Conservation (phyloP, 495 filamentous ascomycete species). For the Cryomyces minteri region DNA sequence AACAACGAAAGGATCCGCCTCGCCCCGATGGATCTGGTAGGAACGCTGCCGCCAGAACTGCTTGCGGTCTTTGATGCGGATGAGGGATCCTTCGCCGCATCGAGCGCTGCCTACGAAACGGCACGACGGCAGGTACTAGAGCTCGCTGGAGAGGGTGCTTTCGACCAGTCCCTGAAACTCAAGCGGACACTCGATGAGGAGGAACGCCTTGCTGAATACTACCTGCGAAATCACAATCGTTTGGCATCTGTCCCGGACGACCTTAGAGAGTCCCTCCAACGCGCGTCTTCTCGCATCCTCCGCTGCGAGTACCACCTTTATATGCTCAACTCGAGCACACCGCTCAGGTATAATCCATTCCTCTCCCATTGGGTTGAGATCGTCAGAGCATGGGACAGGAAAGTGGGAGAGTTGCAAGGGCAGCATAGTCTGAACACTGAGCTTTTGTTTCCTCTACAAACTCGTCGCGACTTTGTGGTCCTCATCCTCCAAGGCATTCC, state of each 20-base stretch:
- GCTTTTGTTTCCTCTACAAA: no score
- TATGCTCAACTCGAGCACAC: constrained; percentile 7
- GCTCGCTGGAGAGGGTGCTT: background rate
- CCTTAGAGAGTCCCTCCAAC: background rate
- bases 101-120: background rate
- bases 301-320: constrained; percentile 15
- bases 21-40: background rate
- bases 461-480: no score
- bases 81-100: background rate
- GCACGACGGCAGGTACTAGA: background rate
- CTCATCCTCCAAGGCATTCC: no score
- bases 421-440: no score
- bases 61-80: background rate
- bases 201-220: constrained; percentile 1
- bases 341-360: constrained; percentile 20
- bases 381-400: constrained; percentile 3
- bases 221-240: background rate
- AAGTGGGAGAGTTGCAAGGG: no score
- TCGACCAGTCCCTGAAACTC: constrained; percentile 9
- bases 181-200: constrained; percentile 12
- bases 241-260: background rate
- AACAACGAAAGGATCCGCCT: no score
- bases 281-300: constrained; percentile 6
- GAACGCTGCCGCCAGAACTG: background rate
- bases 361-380: constrained; percentile 26